phyloP scores from a whole-genome alignment of 2,329 filamentous ascomycete genomes.

The Monosporascus sp. region DNA sequence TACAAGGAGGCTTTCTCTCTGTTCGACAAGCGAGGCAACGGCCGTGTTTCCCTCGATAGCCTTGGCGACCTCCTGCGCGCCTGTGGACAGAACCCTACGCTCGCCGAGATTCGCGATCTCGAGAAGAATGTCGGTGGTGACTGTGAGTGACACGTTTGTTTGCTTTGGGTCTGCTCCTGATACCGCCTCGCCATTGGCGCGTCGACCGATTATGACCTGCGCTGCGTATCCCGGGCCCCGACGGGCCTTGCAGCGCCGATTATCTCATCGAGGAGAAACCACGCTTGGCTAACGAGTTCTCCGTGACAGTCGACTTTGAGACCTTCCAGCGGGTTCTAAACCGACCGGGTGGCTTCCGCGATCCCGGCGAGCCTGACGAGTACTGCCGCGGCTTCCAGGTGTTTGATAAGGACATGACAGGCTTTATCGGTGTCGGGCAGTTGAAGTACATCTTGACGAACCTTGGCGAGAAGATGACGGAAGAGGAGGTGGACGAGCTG shows the following conservation, averaged over 20 bases:
- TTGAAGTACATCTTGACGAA: slow-evolving; percentile 98
- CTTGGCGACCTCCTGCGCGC: slow-evolving; percentile 92
- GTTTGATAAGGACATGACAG: slow-evolving; percentile 98
- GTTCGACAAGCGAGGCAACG: slow-evolving; percentile 98
- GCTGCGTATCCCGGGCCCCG: background rate
- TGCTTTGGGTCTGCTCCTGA: background rate
- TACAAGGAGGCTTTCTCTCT: slow-evolving; percentile 99
- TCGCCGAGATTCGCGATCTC: slow-evolving; percentile 86
- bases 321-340: slow-evolving; percentile 96
- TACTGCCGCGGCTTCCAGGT: slow-evolving; percentile 99
- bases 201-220: background rate
- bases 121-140: slow-evolving; percentile 87
- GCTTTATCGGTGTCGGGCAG: slow-evolving; percentile 95
- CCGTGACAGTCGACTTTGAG: slow-evolving; percentile 81
- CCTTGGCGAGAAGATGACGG: slow-evolving; percentile 97
- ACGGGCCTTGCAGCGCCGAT: no score
- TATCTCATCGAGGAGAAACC: background rate
- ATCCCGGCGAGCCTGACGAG: slow-evolving; percentile 94
- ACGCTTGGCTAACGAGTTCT: slow-evolving; percentile 6
- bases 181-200: background rate
- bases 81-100: slow-evolving; percentile 95
- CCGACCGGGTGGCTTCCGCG: slow-evolving; percentile 95
- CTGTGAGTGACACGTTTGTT: slow-evolving; percentile 58
- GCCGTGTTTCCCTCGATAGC: slow-evolving; percentile 78
- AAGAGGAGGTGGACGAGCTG: slow-evolving; percentile 97